These are phyloP conservation scores for Xylaria sp. DNA, from an alignment of 2,329 filamentous ascomycete genomes.

Conservation along the genomic window DNA sequence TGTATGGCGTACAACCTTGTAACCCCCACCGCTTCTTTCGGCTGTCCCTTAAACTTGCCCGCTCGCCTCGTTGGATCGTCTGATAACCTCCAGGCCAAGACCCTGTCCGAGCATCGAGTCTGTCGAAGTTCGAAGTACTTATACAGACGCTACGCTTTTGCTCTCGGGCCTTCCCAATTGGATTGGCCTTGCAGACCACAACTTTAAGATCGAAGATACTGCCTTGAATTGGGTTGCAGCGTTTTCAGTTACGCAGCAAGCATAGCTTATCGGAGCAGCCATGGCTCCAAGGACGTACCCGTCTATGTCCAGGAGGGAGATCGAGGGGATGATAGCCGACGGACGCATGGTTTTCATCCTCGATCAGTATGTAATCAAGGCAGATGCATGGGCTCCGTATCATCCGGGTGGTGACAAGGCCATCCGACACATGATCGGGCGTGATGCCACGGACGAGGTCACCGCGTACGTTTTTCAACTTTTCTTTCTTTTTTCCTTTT, in stretches of 20 bases:
- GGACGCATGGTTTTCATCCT: slow-evolving; percentile 84
- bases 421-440: slow-evolving; percentile 91
- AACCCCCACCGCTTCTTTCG: slow-evolving; percentile 28
- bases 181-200: not conserved
- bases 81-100: slow-evolving; percentile 8
- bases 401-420: slow-evolving; percentile 93
- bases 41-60: not conserved
- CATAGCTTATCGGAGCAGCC: slow-evolving; percentile 7
- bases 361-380: slow-evolving; percentile 83
- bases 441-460: slow-evolving; percentile 94
- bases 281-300: slow-evolving; percentile 54
- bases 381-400: slow-evolving; percentile 87
- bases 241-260: slow-evolving; percentile 1
- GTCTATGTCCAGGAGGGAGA: slow-evolving; percentile 69
- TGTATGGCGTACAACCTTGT: not conserved
- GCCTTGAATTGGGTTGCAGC: not conserved
- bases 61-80: not conserved
- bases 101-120: too few relatives aligned
- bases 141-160: not conserved
- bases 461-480: slow-evolving; percentile 72
- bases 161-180: not conserved
- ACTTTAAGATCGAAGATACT: not conserved
- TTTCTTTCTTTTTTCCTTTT: slow-evolving; percentile 4
- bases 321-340: slow-evolving; percentile 86
- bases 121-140: too few relatives aligned